Conservation (phyloP, 129 eudicot genomes). For the Flaveria bidentis region DNA sequence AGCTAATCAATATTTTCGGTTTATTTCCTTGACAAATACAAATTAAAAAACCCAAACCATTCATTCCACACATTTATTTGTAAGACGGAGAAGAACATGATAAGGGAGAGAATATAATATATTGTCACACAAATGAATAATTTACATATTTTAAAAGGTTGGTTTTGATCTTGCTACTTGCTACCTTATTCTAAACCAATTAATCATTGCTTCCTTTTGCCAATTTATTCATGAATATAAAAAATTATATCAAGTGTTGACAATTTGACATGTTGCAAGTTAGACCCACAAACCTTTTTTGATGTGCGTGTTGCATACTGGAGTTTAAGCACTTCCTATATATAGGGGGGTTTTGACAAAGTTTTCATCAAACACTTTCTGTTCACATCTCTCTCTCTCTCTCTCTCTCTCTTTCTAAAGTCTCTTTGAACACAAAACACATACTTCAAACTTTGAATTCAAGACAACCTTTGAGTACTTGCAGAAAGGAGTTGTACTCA, state of each 20-base stretch:
- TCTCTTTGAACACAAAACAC: constrained; percentile 7
- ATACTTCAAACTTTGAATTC: constrained; percentile 12
- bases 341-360: constrained; percentile 29
- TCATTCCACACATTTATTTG: neutral
- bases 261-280: constrained; percentile 35
- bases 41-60: no score
- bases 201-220: constrained; percentile 62
- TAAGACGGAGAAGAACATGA: constrained; percentile 18
- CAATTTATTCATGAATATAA: constrained; percentile 16
- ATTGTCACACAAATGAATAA: constrained; percentile 51
- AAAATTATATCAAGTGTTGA: neutral
- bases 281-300: constrained; percentile 28
- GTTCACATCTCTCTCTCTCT: neutral
- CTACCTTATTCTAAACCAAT: constrained; percentile 56
- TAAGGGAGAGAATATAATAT: constrained; percentile 17
- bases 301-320: constrained; percentile 19
- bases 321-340: constrained; percentile 34
- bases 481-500: constrained; percentile 19
- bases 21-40: constrained; percentile 3
- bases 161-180: constrained; percentile 72
- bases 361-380: constrained; percentile 44
- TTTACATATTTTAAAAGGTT: constrained; percentile 31
- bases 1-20: neutral
- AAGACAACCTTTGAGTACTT: neutral
- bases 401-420: neutral